A percentile compares a stretch with the other conserved stretches of the same genome.
Evolutionary conservation across 805 yeast genomes (phyloP).

Genomic region (Ogataea pignaliae): DNA sequence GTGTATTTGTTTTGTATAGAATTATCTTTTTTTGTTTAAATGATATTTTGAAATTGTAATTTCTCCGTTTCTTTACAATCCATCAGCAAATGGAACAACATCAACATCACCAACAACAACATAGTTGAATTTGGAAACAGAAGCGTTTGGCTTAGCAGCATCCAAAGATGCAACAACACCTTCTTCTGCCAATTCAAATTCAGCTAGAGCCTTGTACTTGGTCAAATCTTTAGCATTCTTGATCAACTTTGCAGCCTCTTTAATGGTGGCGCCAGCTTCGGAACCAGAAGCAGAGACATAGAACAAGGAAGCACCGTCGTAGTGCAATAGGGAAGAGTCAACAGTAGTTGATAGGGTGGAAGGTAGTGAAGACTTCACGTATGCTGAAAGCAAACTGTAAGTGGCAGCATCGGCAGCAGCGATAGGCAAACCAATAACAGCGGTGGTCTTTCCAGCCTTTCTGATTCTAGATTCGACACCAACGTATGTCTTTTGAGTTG

Average conservation of each 20-base stretch:
- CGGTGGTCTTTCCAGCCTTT: conserved; percentile 60
- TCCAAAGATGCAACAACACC: conserved; percentile 35
- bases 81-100: conserved; percentile 83
- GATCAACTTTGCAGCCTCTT: conserved; percentile 49
- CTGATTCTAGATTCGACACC: conserved; percentile 72
- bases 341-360: conserved; percentile 52
- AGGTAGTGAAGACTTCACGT: conserved; percentile 47
- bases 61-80: conserved; percentile 48
- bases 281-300: conserved; percentile 60
- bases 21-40: neutral
- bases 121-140: conserved; percentile 61
- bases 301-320: conserved; percentile 79
- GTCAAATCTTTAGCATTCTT: conserved; percentile 53
- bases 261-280: conserved; percentile 56
- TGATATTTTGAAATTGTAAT: neutral
- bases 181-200: conserved; percentile 38
- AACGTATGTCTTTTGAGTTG: conserved; percentile 36
- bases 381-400: conserved; percentile 67
- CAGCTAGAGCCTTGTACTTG: conserved; percentile 52
- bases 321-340: conserved; percentile 52
- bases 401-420: conserved; percentile 57
- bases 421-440: conserved; percentile 79
- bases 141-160: conserved; percentile 33
- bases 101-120: conserved; percentile 88
- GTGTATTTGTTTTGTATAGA: too few species aligned